Conservation (phyloP, 805 yeast genomes). For the Metschnikowia peoriensis region DNA sequence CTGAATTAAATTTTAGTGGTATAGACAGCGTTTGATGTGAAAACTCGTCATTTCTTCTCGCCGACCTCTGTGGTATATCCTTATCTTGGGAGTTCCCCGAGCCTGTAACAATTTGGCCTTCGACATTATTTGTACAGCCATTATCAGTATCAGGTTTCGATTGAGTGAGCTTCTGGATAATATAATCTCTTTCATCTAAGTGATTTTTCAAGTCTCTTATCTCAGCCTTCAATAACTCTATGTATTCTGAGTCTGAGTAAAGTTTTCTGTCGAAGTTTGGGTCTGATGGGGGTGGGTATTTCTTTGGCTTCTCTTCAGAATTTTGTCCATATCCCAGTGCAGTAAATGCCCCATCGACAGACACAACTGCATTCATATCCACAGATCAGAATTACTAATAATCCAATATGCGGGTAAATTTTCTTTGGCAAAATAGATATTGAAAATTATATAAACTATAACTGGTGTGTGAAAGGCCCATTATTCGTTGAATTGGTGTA, state of each 20-base stretch:
- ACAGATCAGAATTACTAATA: not conserved
- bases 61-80: conserved; percentile 27
- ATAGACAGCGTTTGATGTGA: not conserved
- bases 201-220: not conserved
- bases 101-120: not conserved
- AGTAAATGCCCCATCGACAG: not conserved
- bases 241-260: conserved; percentile 29
- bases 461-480: not conserved
- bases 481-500: not conserved
- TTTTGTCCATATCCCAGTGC: not conserved
- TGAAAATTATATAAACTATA: too few species aligned
- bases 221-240: conserved; percentile 26
- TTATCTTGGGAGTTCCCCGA: not conserved
- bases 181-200: not conserved
- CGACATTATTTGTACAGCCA: not conserved
- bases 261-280: conserved; percentile 33
- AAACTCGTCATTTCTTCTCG: conserved; percentile 18
- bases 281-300: conserved; percentile 29
- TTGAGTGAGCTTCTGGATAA: not conserved
- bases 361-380: conserved; percentile 1
- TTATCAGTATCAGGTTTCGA: not conserved
- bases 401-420: not conserved
- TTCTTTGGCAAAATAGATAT: not conserved
- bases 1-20: not conserved
- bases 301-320: not conserved